These are phyloP conservation scores for Fistulifera pelliculosa DNA, from an alignment of 108 stramenopile genomes.

Conservation along the genomic window DNA sequence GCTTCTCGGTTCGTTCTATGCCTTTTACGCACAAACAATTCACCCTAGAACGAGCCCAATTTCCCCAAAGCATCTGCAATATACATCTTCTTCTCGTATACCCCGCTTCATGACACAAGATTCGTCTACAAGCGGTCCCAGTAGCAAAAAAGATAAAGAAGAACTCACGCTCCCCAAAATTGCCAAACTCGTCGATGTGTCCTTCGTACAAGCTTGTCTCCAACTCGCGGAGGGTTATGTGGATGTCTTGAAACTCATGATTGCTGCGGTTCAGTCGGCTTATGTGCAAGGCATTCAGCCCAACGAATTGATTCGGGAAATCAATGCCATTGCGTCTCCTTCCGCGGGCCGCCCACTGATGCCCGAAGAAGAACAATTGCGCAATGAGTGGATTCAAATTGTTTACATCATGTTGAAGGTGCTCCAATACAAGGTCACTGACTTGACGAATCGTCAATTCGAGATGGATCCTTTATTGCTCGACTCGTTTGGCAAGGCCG, in stretches of 20 bases:
- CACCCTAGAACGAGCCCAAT: too few species aligned
- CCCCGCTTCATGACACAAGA: too few species aligned
- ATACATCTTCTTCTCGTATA: too few species aligned
- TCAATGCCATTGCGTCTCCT: slow-evolving; percentile 32
- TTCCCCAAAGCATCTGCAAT: too few species aligned
- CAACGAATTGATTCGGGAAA: slow-evolving; percentile 3
- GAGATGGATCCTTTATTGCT: too few species aligned
- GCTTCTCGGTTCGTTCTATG: too few species aligned
- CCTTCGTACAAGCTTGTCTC: slow-evolving; percentile 73
- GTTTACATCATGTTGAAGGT: slow-evolving; percentile 48
- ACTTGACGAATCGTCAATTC: too few species aligned
- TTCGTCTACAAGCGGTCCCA: too few species aligned
- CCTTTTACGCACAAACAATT: too few species aligned
- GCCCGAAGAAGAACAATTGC: slow-evolving; percentile 61
- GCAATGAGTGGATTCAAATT: slow-evolving; percentile 51
- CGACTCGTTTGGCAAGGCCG: slow-evolving; percentile 8
- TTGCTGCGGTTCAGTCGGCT: slow-evolving; percentile 61
- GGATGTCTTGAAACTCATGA: slow-evolving; percentile 77
- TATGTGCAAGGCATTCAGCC: slow-evolving; percentile 51
- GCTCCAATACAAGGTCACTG: slow-evolving; percentile 8
- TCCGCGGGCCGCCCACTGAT: slow-evolving; percentile 61
- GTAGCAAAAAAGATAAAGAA: too few species aligned
- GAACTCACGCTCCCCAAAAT: slow-evolving; percentile 6
- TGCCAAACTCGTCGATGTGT: slow-evolving; percentile 70
- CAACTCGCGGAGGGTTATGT: slow-evolving; percentile 67